Percentiles rank a stretch among this genome's conserved stretches.
These are phyloP conservation scores for Apiotrichum porosum DNA, from an alignment of 1,284 basidiomycete species.

Conservation along the genomic window DNA sequence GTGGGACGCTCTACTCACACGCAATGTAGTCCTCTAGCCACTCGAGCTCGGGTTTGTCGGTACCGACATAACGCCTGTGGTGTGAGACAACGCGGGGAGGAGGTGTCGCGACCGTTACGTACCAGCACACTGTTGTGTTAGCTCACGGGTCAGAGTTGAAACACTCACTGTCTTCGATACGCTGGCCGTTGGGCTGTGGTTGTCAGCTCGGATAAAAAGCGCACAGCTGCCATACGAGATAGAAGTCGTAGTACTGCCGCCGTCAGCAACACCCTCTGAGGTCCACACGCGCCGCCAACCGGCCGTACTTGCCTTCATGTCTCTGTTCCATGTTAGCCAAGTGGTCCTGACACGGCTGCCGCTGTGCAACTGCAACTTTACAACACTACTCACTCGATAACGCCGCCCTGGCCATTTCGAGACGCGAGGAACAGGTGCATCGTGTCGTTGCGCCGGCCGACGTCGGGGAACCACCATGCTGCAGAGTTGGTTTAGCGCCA, in stretches of 20 bases:
- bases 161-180: slow-evolving; percentile 11
- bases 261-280: no score
- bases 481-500: no score
- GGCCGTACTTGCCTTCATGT: no score
- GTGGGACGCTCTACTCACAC: slow-evolving; percentile 17
- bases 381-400: slow-evolving; percentile 19
- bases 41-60: slow-evolving; percentile 13
- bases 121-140: slow-evolving; percentile 23
- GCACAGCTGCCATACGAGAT: slow-evolving; percentile 14
- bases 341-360: not conserved
- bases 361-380: not conserved
- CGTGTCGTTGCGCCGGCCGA: slow-evolving; percentile 20
- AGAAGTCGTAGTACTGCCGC: slow-evolving; percentile 35
- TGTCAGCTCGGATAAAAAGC: slow-evolving; percentile 2
- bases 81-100: not conserved
- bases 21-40: slow-evolving; percentile 38
- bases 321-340: no score
- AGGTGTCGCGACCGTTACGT: not conserved
- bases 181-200: slow-evolving; percentile 13
- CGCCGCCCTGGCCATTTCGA: slow-evolving; percentile 5
- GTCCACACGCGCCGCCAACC: no score
- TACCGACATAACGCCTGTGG: slow-evolving; percentile 30
- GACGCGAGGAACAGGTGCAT: slow-evolving; percentile 30
- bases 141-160: slow-evolving; percentile 3
- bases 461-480: slow-evolving; percentile 38